Evolutionary conservation across 1,139 yeast genomes (phyloP), one percentile per base, ranked within the genome.

Genomic region (Pichia sp.): DNA sequence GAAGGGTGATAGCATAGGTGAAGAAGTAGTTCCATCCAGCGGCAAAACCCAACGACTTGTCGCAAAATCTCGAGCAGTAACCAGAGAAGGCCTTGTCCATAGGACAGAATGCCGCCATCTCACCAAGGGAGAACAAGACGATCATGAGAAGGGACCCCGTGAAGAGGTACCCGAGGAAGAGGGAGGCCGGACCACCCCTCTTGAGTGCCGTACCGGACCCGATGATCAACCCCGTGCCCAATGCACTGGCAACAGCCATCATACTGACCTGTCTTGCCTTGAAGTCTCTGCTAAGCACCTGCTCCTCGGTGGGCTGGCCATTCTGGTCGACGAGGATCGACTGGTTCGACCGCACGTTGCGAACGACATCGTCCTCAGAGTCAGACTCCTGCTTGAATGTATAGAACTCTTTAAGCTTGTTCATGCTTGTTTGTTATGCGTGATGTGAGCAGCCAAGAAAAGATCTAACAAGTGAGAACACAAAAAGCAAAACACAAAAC

Each of bases 291-390:
- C n/a, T n/a, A n/a, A n/a, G n/a, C n/a, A 26, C 30, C 40, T 16
- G 21, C 16, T 36, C 18, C 96, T 96, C 52, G 88, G 85, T 58
- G 91, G 85, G 21, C 95, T 87, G 19, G 95, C 96, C 48, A 88
- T n/a, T n/a, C n/a, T n/a, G n/a, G n/a, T n/a, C n/a, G n/a, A n/a
- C n/a, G n/a, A n/a, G n/a, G n/a, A n/a, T n/a, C n/a, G n/a, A n/a
- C n/a, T n/a, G n/a, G n/a, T n/a, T n/a, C n/a, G n/a, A n/a, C n/a
- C n/a, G n/a, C n/a, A n/a, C n/a, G n/a, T n/a, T 28, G 6, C 22
- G 16, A n/a, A 43, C 16, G 13, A 43, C 83, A 71, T 37, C 74
- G 67, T 42, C 34, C 30, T 25, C 44, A 13, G 26, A 10, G 3
- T 26, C 30, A 12, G 30, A 26, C 2, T 26, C 30, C 30, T 26